These are phyloP conservation scores for Phytophthora pseudosyringae DNA, from an alignment of 352 stramenopile species.

Conservation along the genomic window DNA sequence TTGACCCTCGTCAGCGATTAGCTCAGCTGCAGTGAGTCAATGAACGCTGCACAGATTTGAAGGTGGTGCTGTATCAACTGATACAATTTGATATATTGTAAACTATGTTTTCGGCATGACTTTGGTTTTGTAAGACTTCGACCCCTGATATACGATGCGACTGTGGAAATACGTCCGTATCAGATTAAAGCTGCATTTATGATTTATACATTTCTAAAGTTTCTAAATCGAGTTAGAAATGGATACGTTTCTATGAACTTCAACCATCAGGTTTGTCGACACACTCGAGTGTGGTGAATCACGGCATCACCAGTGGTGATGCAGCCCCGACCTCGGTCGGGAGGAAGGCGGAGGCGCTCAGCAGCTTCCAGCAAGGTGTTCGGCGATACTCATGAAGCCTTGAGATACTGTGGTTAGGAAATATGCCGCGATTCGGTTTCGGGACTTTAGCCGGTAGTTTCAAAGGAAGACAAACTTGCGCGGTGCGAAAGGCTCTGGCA, in stretches of 20 bases:
- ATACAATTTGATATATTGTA: neutral
- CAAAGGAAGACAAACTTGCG: too few relatives aligned
- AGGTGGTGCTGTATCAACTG: neutral
- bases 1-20: neutral
- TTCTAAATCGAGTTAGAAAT: slow-evolving; percentile 11
- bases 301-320: neutral
- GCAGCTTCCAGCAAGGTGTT: too few relatives aligned
- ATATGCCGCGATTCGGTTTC: too few relatives aligned
- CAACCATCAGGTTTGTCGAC: slow-evolving; percentile 1
- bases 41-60: neutral
- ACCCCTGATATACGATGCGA: neutral
- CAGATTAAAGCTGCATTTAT: slow-evolving; percentile 7
- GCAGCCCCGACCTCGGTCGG: too few relatives aligned
- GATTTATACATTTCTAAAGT: slow-evolving; percentile 17
- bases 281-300: too few relatives aligned
- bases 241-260: slow-evolving; percentile 28
- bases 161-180: slow-evolving; percentile 1
- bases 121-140: neutral
- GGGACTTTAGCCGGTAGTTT: too few relatives aligned
- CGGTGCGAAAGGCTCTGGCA: too few relatives aligned
- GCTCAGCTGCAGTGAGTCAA: slow-evolving; percentile 15
- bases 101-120: neutral
- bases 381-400: neutral
- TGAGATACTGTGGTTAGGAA: too few relatives aligned
- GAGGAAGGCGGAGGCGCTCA: too few relatives aligned